A percentile compares a stretch with the other conserved stretches of the same genome.
phyloP scores from a whole-genome alignment of 768 basidiomycete species.

The button mushroom (Agaricus bisporus) region DNA sequence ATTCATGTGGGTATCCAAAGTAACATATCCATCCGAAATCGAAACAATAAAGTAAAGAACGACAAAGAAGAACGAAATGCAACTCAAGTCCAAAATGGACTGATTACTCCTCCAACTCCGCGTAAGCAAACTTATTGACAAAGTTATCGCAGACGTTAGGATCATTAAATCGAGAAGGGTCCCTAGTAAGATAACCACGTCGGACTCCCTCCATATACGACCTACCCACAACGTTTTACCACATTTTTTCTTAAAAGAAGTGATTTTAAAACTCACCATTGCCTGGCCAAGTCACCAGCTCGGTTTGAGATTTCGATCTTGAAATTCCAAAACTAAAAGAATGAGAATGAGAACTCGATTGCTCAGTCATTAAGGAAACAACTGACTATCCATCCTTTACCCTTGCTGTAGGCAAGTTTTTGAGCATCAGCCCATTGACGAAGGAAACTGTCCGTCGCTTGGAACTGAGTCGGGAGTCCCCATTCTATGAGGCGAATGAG shows the following conservation, averaged over 20 bases:
- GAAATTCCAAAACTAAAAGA: slow-evolving; percentile 70
- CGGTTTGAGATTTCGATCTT: slow-evolving; percentile 52
- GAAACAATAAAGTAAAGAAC: not conserved
- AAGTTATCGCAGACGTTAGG: slow-evolving; percentile 61
- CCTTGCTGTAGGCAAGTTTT: slow-evolving; percentile 55
- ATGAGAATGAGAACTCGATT: not conserved
- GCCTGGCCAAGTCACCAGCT: slow-evolving; percentile 47
- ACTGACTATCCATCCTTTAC: slow-evolving; percentile 64
- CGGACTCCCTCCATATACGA: slow-evolving; percentile 60
- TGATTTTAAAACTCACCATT: slow-evolving; percentile 45
- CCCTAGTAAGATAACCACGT: slow-evolving; percentile 54
- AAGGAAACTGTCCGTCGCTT: slow-evolving; percentile 56
- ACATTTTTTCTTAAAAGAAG: not conserved
- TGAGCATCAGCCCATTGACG: slow-evolving; percentile 71
- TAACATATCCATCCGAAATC: not conserved
- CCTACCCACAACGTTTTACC: slow-evolving; percentile 30
- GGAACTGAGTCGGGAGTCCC: slow-evolving; percentile 57
- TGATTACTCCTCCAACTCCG: too few species aligned
- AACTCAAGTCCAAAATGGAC: too few species aligned
- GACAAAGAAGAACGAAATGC: not conserved
- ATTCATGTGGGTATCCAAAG: not conserved
- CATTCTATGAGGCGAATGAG: slow-evolving; percentile 26
- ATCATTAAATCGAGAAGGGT: slow-evolving; percentile 52
- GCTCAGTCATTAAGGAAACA: not conserved
- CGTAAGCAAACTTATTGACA: slow-evolving; percentile 11